phyloP scores from a whole-genome alignment of 176 grass and related monocot species.

The Typha latifolia region DNA sequence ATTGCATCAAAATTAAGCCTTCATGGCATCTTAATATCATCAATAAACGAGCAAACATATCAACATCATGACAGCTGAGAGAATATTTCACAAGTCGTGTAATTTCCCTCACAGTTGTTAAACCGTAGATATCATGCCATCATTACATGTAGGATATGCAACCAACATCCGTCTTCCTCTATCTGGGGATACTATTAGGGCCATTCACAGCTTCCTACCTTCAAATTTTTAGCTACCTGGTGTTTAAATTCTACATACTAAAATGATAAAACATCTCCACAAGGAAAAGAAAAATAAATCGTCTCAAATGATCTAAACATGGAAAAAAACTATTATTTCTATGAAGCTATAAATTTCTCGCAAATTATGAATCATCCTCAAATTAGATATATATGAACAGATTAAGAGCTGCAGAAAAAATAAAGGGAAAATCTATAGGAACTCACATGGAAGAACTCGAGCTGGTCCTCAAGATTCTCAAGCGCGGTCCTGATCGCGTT shows the following conservation, averaged over 20 bases:
- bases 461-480: slow-evolving; percentile 84
- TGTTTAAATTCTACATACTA: background rate
- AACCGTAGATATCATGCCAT: background rate
- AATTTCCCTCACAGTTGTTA: background rate
- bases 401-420: background rate
- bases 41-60: no score
- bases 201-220: background rate
- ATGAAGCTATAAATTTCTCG: no score
- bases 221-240: background rate
- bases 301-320: background rate
- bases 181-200: background rate
- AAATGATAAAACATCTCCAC: background rate
- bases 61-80: no score
- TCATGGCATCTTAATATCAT: no score
- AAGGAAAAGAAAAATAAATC: background rate
- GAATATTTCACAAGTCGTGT: background rate
- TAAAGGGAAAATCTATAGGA: slow-evolving; percentile 19
- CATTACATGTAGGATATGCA: background rate
- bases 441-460: slow-evolving; percentile 85
- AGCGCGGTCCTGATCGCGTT: slow-evolving; percentile 72
- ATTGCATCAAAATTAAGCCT: no score
- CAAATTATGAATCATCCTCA: no score
- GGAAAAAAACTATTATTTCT: no score
- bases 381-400: no score
- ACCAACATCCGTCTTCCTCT: background rate